Conservation (phyloP, 768 basidiomycete species). For the Suillus paluster region DNA sequence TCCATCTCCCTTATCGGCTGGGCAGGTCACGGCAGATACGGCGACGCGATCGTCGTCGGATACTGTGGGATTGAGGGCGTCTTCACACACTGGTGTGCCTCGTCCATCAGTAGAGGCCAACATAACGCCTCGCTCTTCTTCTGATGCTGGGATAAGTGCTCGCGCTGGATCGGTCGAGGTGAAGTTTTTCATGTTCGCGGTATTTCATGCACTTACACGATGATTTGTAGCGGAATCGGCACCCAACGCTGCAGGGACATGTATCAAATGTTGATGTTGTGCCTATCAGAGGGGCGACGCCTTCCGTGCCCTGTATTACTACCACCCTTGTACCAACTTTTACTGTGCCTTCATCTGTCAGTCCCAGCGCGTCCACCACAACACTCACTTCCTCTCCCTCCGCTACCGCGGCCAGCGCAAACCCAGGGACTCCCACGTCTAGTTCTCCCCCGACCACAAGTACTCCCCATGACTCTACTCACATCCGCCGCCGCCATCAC, state of each 20-base stretch:
- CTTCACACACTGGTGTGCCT: background rate
- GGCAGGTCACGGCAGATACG: background rate
- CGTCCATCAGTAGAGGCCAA: background rate
- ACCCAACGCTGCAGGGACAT: background rate
- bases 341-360: background rate
- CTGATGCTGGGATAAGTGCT: background rate
- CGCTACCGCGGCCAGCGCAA: background rate
- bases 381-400: background rate
- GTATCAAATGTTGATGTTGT: background rate
- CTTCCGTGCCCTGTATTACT: background rate
- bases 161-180: background rate
- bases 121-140: background rate
- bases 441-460: background rate
- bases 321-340: background rate
- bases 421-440: background rate
- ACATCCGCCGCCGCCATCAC: background rate
- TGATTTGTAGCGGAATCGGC: background rate
- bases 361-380: background rate
- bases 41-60: background rate
- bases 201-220: background rate
- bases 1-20: background rate
- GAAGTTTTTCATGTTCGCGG: too few species aligned
- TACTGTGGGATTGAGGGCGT: background rate
- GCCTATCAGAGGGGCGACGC: background rate
- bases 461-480: background rate